Base-by-base conservation (phyloP, 805 yeast genomes). In the Candida fluviatilis region DNA sequence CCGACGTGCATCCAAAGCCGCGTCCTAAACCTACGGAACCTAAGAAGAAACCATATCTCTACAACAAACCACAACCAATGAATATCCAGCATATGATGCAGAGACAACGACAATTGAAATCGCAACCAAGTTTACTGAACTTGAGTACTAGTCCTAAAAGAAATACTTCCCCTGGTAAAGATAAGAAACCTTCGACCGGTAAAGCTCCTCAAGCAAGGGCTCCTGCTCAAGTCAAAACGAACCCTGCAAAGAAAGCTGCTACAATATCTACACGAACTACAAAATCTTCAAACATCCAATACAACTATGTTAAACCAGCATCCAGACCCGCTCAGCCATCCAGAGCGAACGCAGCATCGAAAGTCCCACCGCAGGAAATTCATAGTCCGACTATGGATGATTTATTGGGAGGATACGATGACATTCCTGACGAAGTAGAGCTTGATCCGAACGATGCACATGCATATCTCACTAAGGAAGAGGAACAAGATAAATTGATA, bases 31-130 rank as follows among this genome's bases (percentile, higher is more conserved):
- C 13, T 5, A 18, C 16, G 23, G 23, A 23, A 14, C 21, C 28
- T 14, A 35, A 29, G 29, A 39, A 39, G 16, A 34, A 27, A 21
- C 43, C 46, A 18, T 66, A 64, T 41, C 47, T 57, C 6, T 68
- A 66, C 47, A 59, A 49, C 23, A 58, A 66, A 44, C 72, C 73
- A 2, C 57, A 62, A 41, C 72, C 72, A 1, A 41, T 67, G 39
- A 62, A 66, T 40, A 50, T 66, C 18, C 52, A 52, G 29, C 53
- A 55, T 16, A 42, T 65, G 29, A 65, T 67, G 71, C 33, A 36
- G 26, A 36, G 31, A 17, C 39, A 36, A 30, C 16, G 28, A 13
- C 24, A 26, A 14, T 21, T 31, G 24, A 30, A 24, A 14, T 16
- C 24, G n/a, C 42, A 45, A 34, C 45, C 27, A 52, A 53, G 31